These are phyloP conservation scores for Phytophthora foliorum DNA, from an alignment of 352 stramenopile genomes.

Conservation along the genomic window DNA sequence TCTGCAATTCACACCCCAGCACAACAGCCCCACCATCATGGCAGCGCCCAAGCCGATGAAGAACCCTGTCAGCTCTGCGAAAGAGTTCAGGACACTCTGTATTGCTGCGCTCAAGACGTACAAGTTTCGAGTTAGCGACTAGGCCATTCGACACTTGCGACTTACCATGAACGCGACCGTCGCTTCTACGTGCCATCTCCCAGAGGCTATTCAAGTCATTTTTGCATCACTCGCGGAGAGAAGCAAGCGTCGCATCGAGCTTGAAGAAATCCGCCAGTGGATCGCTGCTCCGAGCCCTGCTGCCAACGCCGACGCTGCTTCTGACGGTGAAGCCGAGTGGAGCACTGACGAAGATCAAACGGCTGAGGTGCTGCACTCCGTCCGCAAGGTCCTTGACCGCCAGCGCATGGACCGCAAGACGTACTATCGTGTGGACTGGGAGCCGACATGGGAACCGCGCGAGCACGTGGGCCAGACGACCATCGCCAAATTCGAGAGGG, in stretches of 20 bases:
- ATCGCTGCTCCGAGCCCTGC: not conserved
- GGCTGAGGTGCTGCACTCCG: not conserved
- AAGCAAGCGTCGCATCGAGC: constrained; percentile 7
- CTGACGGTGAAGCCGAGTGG: not conserved
- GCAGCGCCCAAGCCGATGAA: constrained; percentile 6
- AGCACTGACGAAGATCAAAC: no score
- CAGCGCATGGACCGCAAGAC: not conserved
- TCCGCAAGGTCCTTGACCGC: not conserved
- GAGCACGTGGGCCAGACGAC: constrained; percentile 10
- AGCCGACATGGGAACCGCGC: constrained; percentile 22
- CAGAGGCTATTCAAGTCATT: constrained; percentile 10
- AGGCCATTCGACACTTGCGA: constrained; percentile 21
- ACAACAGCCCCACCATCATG: not conserved
- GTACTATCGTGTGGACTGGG: constrained; percentile 38
- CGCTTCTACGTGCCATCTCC: not conserved
- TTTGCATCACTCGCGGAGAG: constrained; percentile 4
- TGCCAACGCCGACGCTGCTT: not conserved
- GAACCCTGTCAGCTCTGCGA: constrained; percentile 20
- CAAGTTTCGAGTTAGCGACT: constrained; percentile 11
- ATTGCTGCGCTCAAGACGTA: constrained; percentile 5
- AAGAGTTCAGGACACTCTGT: constrained; percentile 19
- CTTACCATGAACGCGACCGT: constrained; percentile 17
- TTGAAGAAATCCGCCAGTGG: constrained; percentile 8
- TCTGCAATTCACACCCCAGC: not conserved
- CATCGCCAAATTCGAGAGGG: constrained; percentile 23